These are phyloP conservation scores for Globisporangium rhizosaccharum DNA, from an alignment of 352 stramenopile genomes.

Conservation along the genomic window DNA sequence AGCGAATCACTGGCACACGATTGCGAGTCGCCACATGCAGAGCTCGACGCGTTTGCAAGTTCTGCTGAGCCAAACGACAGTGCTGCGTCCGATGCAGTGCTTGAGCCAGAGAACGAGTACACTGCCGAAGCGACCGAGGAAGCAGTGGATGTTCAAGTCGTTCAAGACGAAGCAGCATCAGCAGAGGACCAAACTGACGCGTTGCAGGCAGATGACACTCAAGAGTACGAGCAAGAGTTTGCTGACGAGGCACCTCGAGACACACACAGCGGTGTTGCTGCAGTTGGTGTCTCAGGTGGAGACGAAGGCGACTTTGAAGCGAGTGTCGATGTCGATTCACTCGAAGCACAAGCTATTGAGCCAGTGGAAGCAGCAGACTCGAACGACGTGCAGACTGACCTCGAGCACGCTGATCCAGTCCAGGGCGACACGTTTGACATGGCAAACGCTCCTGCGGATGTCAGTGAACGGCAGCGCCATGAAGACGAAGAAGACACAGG, in stretches of 20 bases:
- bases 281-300: background rate
- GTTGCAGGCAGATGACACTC: background rate
- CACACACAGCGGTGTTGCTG: background rate
- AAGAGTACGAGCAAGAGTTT: slow-evolving; percentile 10
- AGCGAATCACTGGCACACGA: background rate
- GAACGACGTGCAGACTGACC: background rate
- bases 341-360: background rate
- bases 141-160: too few relatives aligned
- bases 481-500: too few relatives aligned
- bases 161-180: background rate
- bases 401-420: background rate
- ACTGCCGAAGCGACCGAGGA: background rate
- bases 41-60: background rate
- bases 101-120: too few relatives aligned
- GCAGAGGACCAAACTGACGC: too few relatives aligned
- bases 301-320: background rate
- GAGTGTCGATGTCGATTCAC: background rate
- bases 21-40: background rate
- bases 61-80: background rate
- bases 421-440: too few relatives aligned
- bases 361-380: background rate
- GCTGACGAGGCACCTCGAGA: slow-evolving; percentile 2
- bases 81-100: too few relatives aligned
- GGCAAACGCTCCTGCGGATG: too few relatives aligned
- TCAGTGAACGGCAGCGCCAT: too few relatives aligned